Conservation (phyloP, 2,329 filamentous ascomycete genomes). For the Clarireedia homoeocarpa region DNA sequence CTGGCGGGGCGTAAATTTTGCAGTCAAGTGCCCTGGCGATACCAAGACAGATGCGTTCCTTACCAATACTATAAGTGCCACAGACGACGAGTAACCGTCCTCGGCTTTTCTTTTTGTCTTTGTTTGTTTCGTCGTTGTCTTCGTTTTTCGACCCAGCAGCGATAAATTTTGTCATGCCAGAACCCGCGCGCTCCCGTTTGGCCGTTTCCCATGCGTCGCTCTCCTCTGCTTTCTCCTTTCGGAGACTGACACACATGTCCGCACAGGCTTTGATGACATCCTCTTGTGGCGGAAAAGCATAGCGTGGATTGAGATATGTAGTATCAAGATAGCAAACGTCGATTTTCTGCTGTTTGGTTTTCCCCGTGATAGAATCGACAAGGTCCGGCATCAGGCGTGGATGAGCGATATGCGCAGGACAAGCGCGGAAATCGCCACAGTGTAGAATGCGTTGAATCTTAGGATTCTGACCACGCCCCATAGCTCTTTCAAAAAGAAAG, state of each 20-base stretch:
- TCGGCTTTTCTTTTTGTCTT: constrained; percentile 31
- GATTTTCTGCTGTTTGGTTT: constrained; percentile 72
- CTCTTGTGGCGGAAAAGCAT: constrained; percentile 83
- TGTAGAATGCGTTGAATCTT: constrained; percentile 77
- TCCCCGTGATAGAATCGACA: constrained; percentile 61
- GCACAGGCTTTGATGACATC: constrained; percentile 84
- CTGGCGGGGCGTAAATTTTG: constrained; percentile 81
- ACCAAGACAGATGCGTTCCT: constrained; percentile 89
- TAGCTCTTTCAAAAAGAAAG: constrained; percentile 80
- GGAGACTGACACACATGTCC: constrained; percentile 74
- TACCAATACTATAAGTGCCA: constrained; percentile 96
- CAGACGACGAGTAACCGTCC: constrained; percentile 83
- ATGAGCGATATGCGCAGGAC: constrained; percentile 74
- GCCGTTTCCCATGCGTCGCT: constrained; percentile 47
- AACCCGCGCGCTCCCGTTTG: constrained; percentile 45
- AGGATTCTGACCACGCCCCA: constrained; percentile 50
- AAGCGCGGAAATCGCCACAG: constrained; percentile 93
- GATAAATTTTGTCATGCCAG: constrained; percentile 57
- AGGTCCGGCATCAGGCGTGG: constrained; percentile 71
- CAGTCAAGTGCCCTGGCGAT: constrained; percentile 79
- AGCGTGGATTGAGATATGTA: constrained; percentile 91
- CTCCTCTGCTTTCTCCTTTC: constrained; percentile 54
- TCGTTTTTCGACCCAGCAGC: constrained; percentile 29
- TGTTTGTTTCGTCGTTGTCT: constrained; percentile 15
- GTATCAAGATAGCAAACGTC: constrained; percentile 97